These are phyloP conservation scores for Nymphaea thermarum DNA, from an alignment of 164 flowering plant genomes.

Conservation along the genomic window DNA sequence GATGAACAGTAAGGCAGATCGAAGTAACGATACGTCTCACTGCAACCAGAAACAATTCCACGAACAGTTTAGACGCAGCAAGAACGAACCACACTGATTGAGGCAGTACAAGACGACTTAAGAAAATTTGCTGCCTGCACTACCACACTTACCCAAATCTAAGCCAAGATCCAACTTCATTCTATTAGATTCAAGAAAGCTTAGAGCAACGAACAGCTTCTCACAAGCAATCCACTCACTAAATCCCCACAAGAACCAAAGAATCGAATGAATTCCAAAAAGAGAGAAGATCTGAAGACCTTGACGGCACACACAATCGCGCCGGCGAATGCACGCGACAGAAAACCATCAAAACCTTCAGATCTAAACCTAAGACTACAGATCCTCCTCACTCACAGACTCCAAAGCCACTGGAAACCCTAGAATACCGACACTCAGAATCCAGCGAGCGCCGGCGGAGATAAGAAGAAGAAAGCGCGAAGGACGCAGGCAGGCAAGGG, in stretches of 20 bases:
- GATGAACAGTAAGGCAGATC: constrained; percentile 32
- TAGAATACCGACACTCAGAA: neutral
- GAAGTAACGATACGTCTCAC: constrained; percentile 31
- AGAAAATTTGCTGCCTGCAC: neutral
- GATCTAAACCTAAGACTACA: neutral
- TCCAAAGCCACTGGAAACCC: neutral
- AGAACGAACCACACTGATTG: neutral
- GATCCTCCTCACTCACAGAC: neutral
- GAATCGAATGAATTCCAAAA: neutral
- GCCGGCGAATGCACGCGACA: neutral
- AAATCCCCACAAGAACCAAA: neutral
- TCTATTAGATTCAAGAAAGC: neutral
- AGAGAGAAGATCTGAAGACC: neutral
- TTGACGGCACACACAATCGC: neutral
- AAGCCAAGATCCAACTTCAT: neutral
- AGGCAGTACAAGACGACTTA: neutral
- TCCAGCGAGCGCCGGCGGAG: neutral
- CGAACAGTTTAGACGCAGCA: neutral
- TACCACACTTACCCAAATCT: neutral
- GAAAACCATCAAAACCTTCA: neutral
- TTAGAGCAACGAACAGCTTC: neutral
- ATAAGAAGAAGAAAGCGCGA: neutral
- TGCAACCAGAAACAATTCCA: constrained; percentile 10
- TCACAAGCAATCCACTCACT: neutral
- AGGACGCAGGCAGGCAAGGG: neutral